Evolutionary conservation across 495 filamentous ascomycete species (phyloP), one percentile per base, ranked within the genome.

Genomic region (Aspergillus cavernicola): DNA sequence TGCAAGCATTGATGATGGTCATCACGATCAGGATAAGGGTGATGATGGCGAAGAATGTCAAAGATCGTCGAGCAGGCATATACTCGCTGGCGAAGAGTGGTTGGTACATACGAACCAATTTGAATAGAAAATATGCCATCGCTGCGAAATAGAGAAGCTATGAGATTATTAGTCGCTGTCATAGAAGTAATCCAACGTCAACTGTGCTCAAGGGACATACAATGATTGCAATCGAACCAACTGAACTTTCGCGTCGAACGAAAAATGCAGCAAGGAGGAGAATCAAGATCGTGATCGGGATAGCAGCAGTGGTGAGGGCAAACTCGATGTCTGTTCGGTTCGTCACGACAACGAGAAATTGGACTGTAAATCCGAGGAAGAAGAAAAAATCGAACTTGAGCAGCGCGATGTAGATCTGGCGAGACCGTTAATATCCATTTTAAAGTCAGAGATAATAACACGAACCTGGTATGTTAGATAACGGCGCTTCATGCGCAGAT

Each of bases 331-430:
- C 78, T 24, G 75, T 75, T 24, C 78, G 80, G 55, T 80, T 72
- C 31, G 81, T 84, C 33, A 97, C 91, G 50, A 98, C 85, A 56
- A 97, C 93, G 24, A 98, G 76, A 71, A 98, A 97, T 65, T 98
- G 93, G 32, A 98, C 86, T 6, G 92, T 97, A 64, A 98, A 98
- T 12, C 91, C 93, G 45, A 98, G 83, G 81, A 98, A 98, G 80
- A 98, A 96, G 81, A 98, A 98, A 70, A 98, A 97, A 73, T 98
- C 93, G 69, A 98, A 98, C 69, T 98, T 98, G 46, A 98, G 79
- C 9, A 97, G 81, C 31, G 95, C 89, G 62, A 98, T 97, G 72
- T 96, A 98, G 63, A 98, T 91, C 92, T 97, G 51, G 57, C 20
- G 44, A 19, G 16, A 3, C 22, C 51, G 54, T 83, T 57, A 78